Base-by-base conservation (phyloP, 371 early-diverging fungal genomes). In the Actinomortierella ambigua region DNA sequence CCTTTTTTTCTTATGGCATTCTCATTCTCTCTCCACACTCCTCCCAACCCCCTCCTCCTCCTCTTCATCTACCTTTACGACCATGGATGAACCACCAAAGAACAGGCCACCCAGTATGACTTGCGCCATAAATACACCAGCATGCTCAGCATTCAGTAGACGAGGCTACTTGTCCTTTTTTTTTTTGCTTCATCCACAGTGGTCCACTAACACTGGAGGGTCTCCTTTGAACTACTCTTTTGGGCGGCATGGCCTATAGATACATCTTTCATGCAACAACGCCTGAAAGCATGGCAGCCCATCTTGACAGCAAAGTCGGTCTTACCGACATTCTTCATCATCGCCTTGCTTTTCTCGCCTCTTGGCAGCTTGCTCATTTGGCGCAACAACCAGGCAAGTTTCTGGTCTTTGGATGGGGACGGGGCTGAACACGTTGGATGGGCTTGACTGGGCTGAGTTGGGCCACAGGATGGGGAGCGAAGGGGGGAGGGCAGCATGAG, bases 251-350 rank as follows among this genome's bases (percentile, higher is more conserved):
- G n/a, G n/a, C 17, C 40, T 15, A 15, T 67, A 92, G 91, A 97
- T 82, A 95, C 95, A 26, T 92, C 96, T 7, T 97, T 97, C 81
- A 94, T 94, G 80, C 99, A 98, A 81, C 98, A 98, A 78, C 90
- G 96, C 39, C 84, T 98, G 67, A 94, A 94, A 60, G 95, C 97
- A 7, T 98, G 97, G 97, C 97, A 98, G 77, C 99, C 99, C 2
- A 90, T 98, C 18, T 81, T 98, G 41, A 98, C 97, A 22, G 97
- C 99, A 57, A 92, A 92, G 61, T 88, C 91, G 41, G 98, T 96
- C 6, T 79, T 98, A 3, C 98, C 98, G 0, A 89, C 94, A 3
- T 90, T 96, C 59, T 95, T 97, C 69, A 78, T 92, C 49, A 79
- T 98, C 55, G 99, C 97, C 13, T 82, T 92, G 18, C 75, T 96